Evolutionary conservation across 768 basidiomycete species (phyloP), one percentile per base, ranked within the genome.

Genomic region (Stropharia rugosoannulata): DNA sequence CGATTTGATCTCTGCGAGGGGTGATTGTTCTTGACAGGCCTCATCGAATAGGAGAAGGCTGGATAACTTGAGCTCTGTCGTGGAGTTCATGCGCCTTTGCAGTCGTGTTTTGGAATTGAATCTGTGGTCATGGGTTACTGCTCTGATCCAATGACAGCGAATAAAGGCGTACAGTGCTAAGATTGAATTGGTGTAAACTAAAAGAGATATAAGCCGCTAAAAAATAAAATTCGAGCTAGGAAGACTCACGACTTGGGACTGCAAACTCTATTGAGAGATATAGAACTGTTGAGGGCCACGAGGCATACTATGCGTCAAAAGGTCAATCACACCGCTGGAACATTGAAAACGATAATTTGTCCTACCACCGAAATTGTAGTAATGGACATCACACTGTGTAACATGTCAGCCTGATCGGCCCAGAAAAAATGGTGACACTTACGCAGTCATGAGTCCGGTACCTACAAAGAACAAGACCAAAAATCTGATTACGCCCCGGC

Each of bases 101-200:
- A 56, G 37, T 5, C 55, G 16, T n/a, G 48, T 36, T 37, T 56
- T 56, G 6, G 55, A 56, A 49, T 56, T 56, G 35, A 56, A 56
- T 43, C 55, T 56, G 29, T 19, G 16, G n/a, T 16, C 4, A 9
- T 25, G 41, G 19, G 18, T 38, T 15, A 51, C 42, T 16, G 35
- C 7, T 32, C 18, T n/a, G 29, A 43, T 19, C 27, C 15, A 40
- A 15, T 6, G 13, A 22, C 4, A 41, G 6, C 4, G 22, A 10
- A 10, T 8, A 29, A 16, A 16, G 7, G 39, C 51, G 12, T 25
- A 61, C 60, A 61, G 47, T 8, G 60, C 57, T 6, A 61, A 49
- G 9, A 61, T 58, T 8, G 60, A 61, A 15, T 61, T 61, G 9
- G 54, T 57, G 12, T 61, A 61, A 16, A 61, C 60, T 61, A 15